phyloP scores from a whole-genome alignment of 176 grass and related monocot genomes.

The Musa beccarii region DNA sequence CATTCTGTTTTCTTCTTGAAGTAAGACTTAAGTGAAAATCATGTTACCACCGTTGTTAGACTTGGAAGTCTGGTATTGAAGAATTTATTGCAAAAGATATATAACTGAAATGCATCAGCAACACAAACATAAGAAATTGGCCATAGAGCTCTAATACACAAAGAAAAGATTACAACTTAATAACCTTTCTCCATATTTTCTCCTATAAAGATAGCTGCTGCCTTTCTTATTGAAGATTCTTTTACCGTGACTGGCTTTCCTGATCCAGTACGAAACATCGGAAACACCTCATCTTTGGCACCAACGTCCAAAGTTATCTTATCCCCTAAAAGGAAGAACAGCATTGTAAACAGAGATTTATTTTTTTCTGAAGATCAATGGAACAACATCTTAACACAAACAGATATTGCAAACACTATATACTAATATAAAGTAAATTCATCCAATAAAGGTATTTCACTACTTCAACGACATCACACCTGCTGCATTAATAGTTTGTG shows the following conservation, averaged over 20 bases:
- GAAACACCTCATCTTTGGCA: conserved; percentile 6
- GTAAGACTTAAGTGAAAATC: no score
- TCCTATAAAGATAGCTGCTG: conserved; percentile 26
- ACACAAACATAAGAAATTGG: no score
- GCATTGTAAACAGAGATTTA: conserved; percentile 19
- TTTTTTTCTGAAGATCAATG: neutral
- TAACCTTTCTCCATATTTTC: conserved; percentile 26
- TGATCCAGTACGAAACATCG: conserved; percentile 26
- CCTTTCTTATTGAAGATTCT: conserved; percentile 32
- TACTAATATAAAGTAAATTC: no score
- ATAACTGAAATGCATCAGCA: neutral
- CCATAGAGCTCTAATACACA: neutral
- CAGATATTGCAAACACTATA: no score
- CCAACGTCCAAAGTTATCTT: neutral
- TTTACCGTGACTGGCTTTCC: conserved; percentile 35
- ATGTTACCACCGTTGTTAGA: neutral
- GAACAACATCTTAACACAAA: neutral
- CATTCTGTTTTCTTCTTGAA: no score
- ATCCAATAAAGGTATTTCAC: no score
- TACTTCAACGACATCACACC: no score
- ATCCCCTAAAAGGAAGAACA: conserved; percentile 4
- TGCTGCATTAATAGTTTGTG: no score
- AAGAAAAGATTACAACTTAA: neutral
- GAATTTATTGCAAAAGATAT: neutral
- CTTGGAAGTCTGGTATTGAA: neutral